phyloP scores from a whole-genome alignment of 1,284 basidiomycete genomes.

The Agaricales sp. region DNA sequence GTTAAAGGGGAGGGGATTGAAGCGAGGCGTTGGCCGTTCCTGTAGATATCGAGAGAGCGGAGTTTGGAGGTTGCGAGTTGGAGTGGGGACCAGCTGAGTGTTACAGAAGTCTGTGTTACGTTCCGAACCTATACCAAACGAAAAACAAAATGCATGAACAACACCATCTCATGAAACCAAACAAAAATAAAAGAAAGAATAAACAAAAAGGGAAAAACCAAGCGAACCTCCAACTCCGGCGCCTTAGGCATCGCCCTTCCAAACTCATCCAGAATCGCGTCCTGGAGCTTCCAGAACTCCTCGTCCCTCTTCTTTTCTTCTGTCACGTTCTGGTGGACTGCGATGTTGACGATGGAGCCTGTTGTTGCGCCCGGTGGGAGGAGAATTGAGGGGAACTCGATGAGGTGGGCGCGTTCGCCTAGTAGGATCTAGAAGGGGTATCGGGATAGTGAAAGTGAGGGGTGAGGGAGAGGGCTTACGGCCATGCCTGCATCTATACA shows the following conservation, averaged over 20 bases:
- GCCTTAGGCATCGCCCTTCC: constrained; percentile 58
- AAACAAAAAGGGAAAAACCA: too few species aligned
- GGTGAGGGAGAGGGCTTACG: constrained; percentile 28
- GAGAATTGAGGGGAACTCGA: constrained; percentile 91
- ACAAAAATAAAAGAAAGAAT: too few species aligned
- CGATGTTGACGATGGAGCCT: constrained; percentile 95
- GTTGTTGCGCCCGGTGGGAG: constrained; percentile 83
- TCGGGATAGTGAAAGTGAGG: constrained; percentile 6
- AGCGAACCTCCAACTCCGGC: constrained; percentile 72
- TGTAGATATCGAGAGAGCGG: constrained; percentile 82
- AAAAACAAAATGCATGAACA: neutral
- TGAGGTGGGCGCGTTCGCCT: constrained; percentile 85
- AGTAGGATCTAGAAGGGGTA: constrained; percentile 60
- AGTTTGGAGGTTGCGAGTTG: constrained; percentile 78
- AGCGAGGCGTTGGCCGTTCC: constrained; percentile 81
- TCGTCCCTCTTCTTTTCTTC: constrained; percentile 76
- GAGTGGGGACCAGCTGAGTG: constrained; percentile 85
- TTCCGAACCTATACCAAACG: constrained; percentile 58
- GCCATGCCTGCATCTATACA: constrained; percentile 83
- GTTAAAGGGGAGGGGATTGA: constrained; percentile 71
- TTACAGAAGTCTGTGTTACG: constrained; percentile 90
- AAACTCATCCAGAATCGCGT: constrained; percentile 67
- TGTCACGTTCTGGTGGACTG: constrained; percentile 73
- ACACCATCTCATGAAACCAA: too few species aligned
- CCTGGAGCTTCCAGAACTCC: constrained; percentile 78